Percentiles rank a stretch among this genome's conserved stretches.
These are phyloP conservation scores for Diaporthe sp. DNA, from an alignment of 2,329 filamentous ascomycete genomes.

Conservation along the genomic window DNA sequence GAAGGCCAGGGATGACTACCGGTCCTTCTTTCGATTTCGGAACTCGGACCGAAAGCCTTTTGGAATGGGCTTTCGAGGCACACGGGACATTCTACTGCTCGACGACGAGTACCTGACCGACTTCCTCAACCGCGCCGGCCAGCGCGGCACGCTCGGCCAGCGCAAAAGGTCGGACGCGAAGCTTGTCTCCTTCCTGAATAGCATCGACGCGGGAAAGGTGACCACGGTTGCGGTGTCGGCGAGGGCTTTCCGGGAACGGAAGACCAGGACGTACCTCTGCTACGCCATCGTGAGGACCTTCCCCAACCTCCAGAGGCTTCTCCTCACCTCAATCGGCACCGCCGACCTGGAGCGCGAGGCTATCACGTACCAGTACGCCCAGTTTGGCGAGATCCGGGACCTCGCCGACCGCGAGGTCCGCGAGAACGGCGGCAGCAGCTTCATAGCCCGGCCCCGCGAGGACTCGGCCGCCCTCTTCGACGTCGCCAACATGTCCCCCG, in stretches of 20 bases:
- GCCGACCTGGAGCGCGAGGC: not conserved
- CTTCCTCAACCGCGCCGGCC: not conserved
- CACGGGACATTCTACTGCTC: constrained; percentile 7
- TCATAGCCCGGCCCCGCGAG: not conserved
- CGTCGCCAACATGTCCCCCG: not conserved
- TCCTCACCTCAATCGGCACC: not conserved
- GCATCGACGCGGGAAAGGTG: constrained; percentile 4
- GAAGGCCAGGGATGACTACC: not conserved
- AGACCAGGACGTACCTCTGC: not conserved
- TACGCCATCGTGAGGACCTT: constrained; percentile 5
- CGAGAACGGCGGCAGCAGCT: not conserved
- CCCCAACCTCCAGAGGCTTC: constrained; percentile 5
- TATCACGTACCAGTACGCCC: not conserved
- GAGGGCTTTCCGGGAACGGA: not conserved
- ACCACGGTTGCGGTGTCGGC: constrained; percentile 7
- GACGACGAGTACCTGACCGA: constrained; percentile 20
- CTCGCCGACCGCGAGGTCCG: not conserved
- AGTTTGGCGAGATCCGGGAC: not conserved
- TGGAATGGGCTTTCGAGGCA: constrained; percentile 28
- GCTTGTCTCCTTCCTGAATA: constrained; percentile 16
- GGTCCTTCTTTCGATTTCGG: not conserved
- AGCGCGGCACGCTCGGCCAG: not conserved
- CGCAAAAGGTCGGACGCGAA: not conserved
- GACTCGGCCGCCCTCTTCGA: not conserved
- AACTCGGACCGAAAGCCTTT: not conserved